These are phyloP conservation scores for Chytriomyces hyalinus DNA, from an alignment of 192 early-diverging fungal species.

Conservation along the genomic window DNA sequence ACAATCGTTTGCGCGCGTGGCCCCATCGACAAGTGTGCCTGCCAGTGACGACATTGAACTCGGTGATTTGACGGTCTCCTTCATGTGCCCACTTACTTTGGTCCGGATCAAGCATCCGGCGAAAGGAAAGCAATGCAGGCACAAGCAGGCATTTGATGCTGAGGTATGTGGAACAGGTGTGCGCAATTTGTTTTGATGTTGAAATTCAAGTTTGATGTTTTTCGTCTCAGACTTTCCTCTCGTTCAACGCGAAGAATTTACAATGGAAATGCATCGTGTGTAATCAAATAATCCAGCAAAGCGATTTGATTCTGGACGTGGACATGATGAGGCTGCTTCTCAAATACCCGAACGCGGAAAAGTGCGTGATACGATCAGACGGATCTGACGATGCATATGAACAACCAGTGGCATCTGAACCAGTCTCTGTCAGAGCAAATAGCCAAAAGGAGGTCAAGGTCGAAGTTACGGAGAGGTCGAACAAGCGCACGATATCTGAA, in stretches of 20 bases:
- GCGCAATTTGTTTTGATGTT: neutral
- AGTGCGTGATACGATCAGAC: slow-evolving; percentile 43
- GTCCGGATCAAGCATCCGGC: slow-evolving; percentile 32
- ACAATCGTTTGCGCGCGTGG: too few species aligned
- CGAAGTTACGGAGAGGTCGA: too few species aligned
- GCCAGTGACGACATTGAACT: slow-evolving; percentile 41
- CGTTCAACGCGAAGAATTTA: slow-evolving; percentile 9
- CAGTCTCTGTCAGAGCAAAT: too few species aligned
- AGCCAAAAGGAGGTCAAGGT: too few species aligned
- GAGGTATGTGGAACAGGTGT: slow-evolving; percentile 16
- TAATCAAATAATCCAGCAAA: slow-evolving; percentile 11
- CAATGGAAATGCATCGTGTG: slow-evolving; percentile 44
- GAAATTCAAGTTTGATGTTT: neutral
- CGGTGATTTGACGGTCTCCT: slow-evolving; percentile 40
- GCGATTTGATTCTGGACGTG: slow-evolving; percentile 31
- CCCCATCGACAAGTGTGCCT: neutral
- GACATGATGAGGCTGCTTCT: slow-evolving; percentile 27
- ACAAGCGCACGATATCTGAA: neutral
- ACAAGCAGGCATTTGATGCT: slow-evolving; percentile 45
- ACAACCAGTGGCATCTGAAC: neutral
- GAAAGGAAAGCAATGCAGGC: slow-evolving; percentile 40
- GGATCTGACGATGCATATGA: slow-evolving; percentile 41
- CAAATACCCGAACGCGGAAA: slow-evolving; percentile 44
- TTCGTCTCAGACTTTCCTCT: slow-evolving; percentile 32
- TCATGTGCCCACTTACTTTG: slow-evolving; percentile 43